Conservation (phyloP, 768 basidiomycete genomes). For the Mycena pura region DNA sequence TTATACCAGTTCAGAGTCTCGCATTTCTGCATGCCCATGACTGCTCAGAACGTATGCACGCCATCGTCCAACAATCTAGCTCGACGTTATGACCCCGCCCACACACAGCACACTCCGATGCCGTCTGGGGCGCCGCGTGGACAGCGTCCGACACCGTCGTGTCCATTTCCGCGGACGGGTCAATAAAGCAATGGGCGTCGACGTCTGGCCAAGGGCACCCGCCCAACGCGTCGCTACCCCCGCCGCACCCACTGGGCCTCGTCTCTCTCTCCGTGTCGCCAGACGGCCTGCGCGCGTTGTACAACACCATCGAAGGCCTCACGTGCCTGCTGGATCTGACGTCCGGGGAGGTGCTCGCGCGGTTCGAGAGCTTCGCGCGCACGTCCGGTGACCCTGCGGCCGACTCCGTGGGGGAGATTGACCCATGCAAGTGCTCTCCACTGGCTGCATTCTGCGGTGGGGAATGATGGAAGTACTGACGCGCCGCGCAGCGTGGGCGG, state of each 20-base stretch:
- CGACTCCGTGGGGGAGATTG: conserved; percentile 62
- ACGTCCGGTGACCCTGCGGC: too few species aligned
- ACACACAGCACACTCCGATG: conserved; percentile 74
- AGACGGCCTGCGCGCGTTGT: conserved; percentile 70
- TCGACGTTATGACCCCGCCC: conserved; percentile 28
- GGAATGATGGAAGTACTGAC: not conserved
- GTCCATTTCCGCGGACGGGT: conserved; percentile 81
- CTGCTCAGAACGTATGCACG: conserved; percentile 74
- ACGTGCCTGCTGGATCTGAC: conserved; percentile 78
- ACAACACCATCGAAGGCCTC: conserved; percentile 85
- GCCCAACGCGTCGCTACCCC: conserved; percentile 55
- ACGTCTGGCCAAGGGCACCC: conserved; percentile 66
- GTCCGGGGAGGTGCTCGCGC: conserved; percentile 64
- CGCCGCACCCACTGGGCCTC: conserved; percentile 85
- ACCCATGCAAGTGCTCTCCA: conserved; percentile 65
- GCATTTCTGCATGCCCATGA: conserved; percentile 77
- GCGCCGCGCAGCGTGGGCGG: conserved; percentile 71
- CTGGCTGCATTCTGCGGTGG: not conserved
- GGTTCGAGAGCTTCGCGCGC: conserved; percentile 76
- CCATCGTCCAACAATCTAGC: not conserved
- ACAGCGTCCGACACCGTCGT: conserved; percentile 67
- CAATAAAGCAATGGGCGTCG: conserved; percentile 75
- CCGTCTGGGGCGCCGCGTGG: conserved; percentile 83
- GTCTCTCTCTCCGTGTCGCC: conserved; percentile 78
- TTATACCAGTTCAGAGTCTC: conserved; percentile 56